Percentiles rank a stretch among this genome's conserved stretches.
Evolutionary conservation across 2,329 filamentous ascomycete species (phyloP).

Genomic region (Pseudonectria foliicola): DNA sequence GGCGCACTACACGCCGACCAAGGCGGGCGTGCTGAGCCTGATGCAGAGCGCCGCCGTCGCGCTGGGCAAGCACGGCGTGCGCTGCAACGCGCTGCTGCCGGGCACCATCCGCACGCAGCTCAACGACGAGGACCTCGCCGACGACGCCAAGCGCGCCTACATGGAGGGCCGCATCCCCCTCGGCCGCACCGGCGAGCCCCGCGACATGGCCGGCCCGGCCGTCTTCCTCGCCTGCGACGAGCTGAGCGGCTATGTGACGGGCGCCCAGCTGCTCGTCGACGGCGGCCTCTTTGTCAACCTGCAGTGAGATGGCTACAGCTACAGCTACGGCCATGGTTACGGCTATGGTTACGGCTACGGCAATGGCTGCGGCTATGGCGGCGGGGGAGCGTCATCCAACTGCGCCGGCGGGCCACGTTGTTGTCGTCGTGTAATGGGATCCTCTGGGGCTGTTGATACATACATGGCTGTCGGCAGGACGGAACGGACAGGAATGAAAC

Average conservation of each 20-base stretch:
- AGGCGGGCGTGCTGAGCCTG: constrained; percentile 70
- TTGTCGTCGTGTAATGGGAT: no score
- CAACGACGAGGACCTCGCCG: constrained; percentile 74
- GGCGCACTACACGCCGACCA: constrained; percentile 83
- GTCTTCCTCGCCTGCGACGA: constrained; percentile 77
- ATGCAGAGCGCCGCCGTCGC: constrained; percentile 82
- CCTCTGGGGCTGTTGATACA: no score
- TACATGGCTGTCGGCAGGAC: no score
- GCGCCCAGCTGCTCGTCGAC: constrained; percentile 78
- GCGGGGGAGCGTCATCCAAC: no score
- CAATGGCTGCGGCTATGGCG: no score
- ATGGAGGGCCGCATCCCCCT: constrained; percentile 79
- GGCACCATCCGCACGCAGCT: constrained; percentile 79
- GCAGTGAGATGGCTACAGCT: no score
- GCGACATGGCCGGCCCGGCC: constrained; percentile 75
- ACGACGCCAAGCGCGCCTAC: constrained; percentile 64
- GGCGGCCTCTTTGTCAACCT: constrained; percentile 86
- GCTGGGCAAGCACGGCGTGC: constrained; percentile 65
- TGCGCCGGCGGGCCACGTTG: no score
- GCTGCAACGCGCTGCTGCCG: constrained; percentile 78
- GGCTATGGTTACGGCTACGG: neutral
- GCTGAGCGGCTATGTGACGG: constrained; percentile 74
- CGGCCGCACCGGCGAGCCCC: constrained; percentile 62
- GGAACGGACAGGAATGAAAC: no score
- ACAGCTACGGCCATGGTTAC: no score